Evolutionary conservation across 2,329 filamentous ascomycete species (phyloP).

Genomic region (Pseudogymnoascus sp.): DNA sequence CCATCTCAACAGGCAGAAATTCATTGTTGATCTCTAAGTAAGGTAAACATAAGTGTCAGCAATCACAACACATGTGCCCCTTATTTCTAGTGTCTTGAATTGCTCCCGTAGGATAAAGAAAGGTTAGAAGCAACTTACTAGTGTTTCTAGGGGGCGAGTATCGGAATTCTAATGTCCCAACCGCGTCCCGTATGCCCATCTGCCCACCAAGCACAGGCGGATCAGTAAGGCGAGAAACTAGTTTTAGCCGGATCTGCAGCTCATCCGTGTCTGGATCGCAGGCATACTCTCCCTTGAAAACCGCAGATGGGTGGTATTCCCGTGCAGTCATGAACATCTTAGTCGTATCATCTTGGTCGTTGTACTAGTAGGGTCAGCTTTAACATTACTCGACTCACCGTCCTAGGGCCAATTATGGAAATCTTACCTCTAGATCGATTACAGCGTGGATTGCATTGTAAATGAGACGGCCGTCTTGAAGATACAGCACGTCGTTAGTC

Average conservation of each 20-base stretch:
- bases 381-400: background rate
- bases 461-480: conserved; percentile 32
- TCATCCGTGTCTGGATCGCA: conserved; percentile 35
- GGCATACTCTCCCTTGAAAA: conserved; percentile 33
- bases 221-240: conserved; percentile 25
- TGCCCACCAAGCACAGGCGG: conserved; percentile 27
- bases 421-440: conserved; percentile 36
- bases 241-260: conserved; percentile 31
- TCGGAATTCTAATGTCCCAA: conserved; percentile 34
- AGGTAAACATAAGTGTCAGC: conserved; percentile 10
- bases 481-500: conserved; percentile 29
- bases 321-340: conserved; percentile 41
- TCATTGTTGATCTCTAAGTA: background rate
- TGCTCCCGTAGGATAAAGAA: background rate
- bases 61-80: background rate
- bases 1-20: conserved; percentile 12
- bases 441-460: conserved; percentile 29
- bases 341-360: conserved; percentile 36
- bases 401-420: background rate
- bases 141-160: conserved; percentile 34
- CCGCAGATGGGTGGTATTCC: conserved; percentile 31
- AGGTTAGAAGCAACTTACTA: conserved; percentile 21
- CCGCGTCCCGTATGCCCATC: conserved; percentile 32
- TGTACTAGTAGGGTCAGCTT: conserved; percentile 26
- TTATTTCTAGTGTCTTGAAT: background rate